Evolutionary conservation across 129 eudicot genomes (phyloP), one percentile per base, ranked within the genome.

Genomic region (Escallonia herrerae): DNA sequence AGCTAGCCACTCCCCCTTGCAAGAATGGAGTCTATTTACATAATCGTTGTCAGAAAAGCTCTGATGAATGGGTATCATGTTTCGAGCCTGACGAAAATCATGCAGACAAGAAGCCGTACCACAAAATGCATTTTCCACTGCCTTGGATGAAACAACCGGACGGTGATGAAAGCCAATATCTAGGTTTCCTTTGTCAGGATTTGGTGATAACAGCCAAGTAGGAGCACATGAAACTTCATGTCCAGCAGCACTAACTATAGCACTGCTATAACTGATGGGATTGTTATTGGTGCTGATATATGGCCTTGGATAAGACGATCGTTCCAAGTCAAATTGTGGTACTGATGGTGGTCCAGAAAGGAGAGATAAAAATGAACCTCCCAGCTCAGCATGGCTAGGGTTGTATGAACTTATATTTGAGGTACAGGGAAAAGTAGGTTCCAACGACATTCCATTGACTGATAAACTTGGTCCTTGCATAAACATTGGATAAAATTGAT

Each of bases 361-460:
- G 58, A 83, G 79, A 54, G 95, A 78, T 39, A 75, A 68, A 73
- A 83, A 78, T 10, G 89, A 78, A 70, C 69, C 58, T 62, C 87
- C 84, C 58, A 12, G 69, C 56, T 76, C 81, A 70, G 84, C 40
- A 53, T 65, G 57, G 70, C 46, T 74, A 53, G 81, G 40, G 80
- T 78, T 79, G 76, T 72, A 47, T 38, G 67, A 47, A 71, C 77
- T 66, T 66, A 72, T 48, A 72, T 56, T 72, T 69, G 82, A 60
- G 11, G 51, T 43, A 54, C 65, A 59, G 57, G 79, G 59, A 59
- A 63, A 61, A 64, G 74, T 48, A 58, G 80, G 78, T 47, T 75
- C 77, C 10, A 47, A 69, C 76, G 64, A 65, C 58, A 63, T 53
- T 76, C 59, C 74, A 33, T 64, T 59, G 58, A 56, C 61, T 72